These are phyloP conservation scores for Pythium dissimile DNA, from an alignment of 352 stramenopile genomes.

Conservation along the genomic window DNA sequence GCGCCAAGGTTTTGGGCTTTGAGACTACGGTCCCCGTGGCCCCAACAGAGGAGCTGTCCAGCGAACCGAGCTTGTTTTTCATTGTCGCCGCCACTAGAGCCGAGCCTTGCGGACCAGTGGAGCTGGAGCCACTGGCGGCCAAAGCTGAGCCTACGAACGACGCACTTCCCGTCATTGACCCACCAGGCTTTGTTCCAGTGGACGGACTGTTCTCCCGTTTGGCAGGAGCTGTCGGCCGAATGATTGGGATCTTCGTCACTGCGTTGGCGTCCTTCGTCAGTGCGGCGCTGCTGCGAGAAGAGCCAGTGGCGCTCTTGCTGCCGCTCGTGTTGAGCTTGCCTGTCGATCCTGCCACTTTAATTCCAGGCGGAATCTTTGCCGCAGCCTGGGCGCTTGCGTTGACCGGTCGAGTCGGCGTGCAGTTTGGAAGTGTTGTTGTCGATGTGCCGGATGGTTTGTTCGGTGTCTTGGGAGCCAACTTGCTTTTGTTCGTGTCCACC, in stretches of 20 bases:
- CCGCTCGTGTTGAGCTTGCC: slow-evolving; percentile 42
- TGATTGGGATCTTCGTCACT: slow-evolving; percentile 78
- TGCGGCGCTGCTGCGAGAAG: slow-evolving; percentile 32
- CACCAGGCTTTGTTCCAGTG: slow-evolving; percentile 40
- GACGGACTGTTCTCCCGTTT: slow-evolving; percentile 69
- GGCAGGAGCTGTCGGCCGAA: slow-evolving; percentile 52
- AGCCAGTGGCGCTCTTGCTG: slow-evolving; percentile 33
- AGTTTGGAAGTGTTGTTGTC: slow-evolving; percentile 71
- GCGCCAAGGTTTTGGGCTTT: slow-evolving; percentile 33
- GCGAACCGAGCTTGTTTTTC: slow-evolving; percentile 35
- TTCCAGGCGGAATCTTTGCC: slow-evolving; percentile 45
- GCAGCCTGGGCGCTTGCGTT: slow-evolving; percentile 14
- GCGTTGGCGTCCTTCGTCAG: slow-evolving; percentile 39
- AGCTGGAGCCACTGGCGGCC: background rate
- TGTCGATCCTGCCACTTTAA: slow-evolving; percentile 47
- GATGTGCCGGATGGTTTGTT: slow-evolving; percentile 39
- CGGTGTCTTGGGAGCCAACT: slow-evolving; percentile 37
- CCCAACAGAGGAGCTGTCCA: slow-evolving; percentile 26
- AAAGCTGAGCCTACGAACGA: slow-evolving; percentile 2
- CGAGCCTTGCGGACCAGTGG: slow-evolving; percentile 19
- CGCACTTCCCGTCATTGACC: background rate
- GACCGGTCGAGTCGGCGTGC: slow-evolving; percentile 35
- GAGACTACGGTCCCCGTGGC: slow-evolving; percentile 5
- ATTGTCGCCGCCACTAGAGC: slow-evolving; percentile 24
- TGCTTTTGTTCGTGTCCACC: slow-evolving; percentile 34